Base-by-base conservation (phyloP, 495 filamentous ascomycete genomes). In the Jackrogersella minutella region DNA sequence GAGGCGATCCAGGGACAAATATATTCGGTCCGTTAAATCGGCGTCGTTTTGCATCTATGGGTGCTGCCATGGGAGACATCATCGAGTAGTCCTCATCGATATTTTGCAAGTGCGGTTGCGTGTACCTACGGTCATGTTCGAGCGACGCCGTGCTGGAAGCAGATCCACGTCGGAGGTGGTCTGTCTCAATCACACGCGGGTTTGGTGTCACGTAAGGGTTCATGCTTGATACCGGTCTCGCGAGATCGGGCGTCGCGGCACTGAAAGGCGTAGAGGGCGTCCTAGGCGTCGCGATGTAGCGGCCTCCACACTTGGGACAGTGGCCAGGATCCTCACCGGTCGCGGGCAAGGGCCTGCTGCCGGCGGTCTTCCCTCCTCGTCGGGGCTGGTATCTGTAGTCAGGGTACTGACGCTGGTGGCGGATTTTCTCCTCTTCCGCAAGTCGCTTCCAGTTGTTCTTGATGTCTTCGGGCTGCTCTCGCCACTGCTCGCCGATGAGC, bases 401-500 rank as follows among this genome's bases (percentile, higher is more conserved):
- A 3, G 95, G 95, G 74, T 97, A 97, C 76, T 95, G 90, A 63
- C 88, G 88, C 69, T 91, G 90, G 78, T 99, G 95, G 5, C 91
- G 90, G 55, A 87, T 80, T 79, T 98, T 98, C 74, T 98, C 95
- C 78, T 97, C 92, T 87, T 96, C 93, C 64, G 95, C 96, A 11
- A 97, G 84, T 58, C 81, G 81, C 75, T 94, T 96, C 96, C 96
- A 99, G 70, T 91, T 84, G 36, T 86, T 85, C 77, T 96, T 97
- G 24, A 86, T 82, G n/a, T 91, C 87, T 30, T 89, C 81, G 3
- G 88, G 80, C 64, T 93, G 86, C 62, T 85, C 81, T 60, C 88
- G 85, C 95, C 95, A 99, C 84, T 92, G 88, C 71, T 93, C 89
- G 40, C 96, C 95, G 71, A 98, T 97, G 68, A 97, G 95, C 78